A percentile compares a stretch with the other conserved stretches of the same genome.
These are phyloP conservation scores for Drechslerella coelobrocha DNA, from an alignment of 2,329 filamentous ascomycete genomes.

Conservation along the genomic window DNA sequence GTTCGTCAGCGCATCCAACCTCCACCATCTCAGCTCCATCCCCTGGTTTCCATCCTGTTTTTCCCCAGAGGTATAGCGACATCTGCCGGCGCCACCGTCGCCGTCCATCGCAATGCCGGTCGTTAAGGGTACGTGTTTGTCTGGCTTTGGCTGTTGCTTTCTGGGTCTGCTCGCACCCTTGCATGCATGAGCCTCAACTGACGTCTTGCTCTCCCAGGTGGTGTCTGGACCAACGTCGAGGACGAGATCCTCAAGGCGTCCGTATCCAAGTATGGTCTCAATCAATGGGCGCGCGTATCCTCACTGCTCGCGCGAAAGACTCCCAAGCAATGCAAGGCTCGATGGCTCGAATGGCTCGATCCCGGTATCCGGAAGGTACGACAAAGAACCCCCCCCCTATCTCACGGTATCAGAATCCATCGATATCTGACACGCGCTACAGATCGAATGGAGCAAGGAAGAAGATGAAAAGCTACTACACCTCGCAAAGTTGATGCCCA, in stretches of 20 bases:
- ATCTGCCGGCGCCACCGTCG: not conserved
- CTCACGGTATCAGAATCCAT: not conserved
- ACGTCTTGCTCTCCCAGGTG: conserved; percentile 58
- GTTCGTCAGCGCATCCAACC: conserved; percentile 10
- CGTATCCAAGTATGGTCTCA: conserved; percentile 91
- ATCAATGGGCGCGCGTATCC: conserved; percentile 98
- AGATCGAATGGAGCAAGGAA: conserved; percentile 96
- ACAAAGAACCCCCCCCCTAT: not conserved
- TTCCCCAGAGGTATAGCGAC: not conserved
- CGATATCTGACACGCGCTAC: not conserved
- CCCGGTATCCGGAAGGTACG: conserved; percentile 84
- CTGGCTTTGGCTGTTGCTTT: too few relatives aligned
- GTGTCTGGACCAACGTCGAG: conserved; percentile 78
- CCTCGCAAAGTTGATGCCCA: conserved; percentile 97
- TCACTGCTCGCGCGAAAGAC: conserved; percentile 97
- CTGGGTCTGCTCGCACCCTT: not conserved
- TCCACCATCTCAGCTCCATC: not conserved
- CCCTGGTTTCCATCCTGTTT: not conserved
- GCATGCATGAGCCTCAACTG: conserved; percentile 3
- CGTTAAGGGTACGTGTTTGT: conserved; percentile 64
- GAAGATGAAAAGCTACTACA: conserved; percentile 98
- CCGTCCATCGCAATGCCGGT: conserved; percentile 67
- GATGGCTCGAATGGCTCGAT: conserved; percentile 98
- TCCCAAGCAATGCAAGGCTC: conserved; percentile 97
- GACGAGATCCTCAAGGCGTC: conserved; percentile 98